Base-by-base conservation (phyloP, 139 green algal genomes). In the Picochlorum costavermella region DNA sequence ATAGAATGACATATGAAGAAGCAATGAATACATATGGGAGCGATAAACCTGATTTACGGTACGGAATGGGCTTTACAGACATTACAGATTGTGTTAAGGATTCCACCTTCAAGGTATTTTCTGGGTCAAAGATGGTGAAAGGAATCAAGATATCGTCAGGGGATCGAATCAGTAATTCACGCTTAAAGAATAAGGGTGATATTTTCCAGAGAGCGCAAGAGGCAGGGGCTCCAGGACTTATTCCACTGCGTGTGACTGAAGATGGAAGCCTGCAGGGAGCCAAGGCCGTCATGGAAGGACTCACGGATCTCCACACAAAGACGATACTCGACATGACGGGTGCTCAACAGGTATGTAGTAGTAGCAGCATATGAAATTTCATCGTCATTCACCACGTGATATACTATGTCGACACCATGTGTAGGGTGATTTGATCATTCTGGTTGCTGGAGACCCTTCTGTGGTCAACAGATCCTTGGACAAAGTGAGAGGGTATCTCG, bases 41-140 rank as follows among this genome's bases (percentile, higher is more conserved):
- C 33, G 89, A 96, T 81, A 92, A 91, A 67, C 89, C 89, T 45
- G 89, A 97, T 75, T 61, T 91, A 45, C 76, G 92, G 14, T 98
- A 88, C 60, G 92, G 84, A 1, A 73, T 97, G 40, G 75, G 88
- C 68, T 77, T 92, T 56, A 31, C 61, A 1, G 76, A 92, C 40
- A 76, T 97, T 49, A 81, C 76, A 3, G 64, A 76, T 8, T 60
- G 74, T 6, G 76, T 96, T 11, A 28, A 20, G 9, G 84, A 61
- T 59, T 91, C 77, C 56, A 65, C 56, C 14, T 95, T 96, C 81
- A 87, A 81, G 66, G 84, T 97, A 25, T 97, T 99, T 75, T 55
- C 83, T 2, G 64, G 56, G 6, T 87, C 89, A 3, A 59, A 92
- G 14, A 79, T 73, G 17, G 88, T 98, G 13, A 94, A 95, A 72